Conservation (phyloP, 176 grass and related monocot genomes). For the Calamus simplicifolius region DNA sequence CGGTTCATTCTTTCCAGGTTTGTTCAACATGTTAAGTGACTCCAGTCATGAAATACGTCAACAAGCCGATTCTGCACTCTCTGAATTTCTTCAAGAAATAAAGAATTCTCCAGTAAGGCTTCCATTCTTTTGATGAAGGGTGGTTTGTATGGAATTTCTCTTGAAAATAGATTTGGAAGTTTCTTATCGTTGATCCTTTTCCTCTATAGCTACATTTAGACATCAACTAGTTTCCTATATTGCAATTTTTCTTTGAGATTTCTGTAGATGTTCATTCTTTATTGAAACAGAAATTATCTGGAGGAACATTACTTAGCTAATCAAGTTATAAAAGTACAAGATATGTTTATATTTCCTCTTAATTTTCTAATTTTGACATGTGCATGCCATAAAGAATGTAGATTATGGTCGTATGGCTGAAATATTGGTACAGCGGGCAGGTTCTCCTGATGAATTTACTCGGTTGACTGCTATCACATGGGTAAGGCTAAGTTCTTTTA, state of each 20-base stretch:
- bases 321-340: too few species aligned
- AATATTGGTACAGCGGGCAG: constrained; percentile 89
- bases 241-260: too few species aligned
- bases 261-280: too few species aligned
- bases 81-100: constrained; percentile 99
- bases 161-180: too few species aligned
- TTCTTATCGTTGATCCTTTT: too few species aligned
- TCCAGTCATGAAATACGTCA: constrained; percentile 92
- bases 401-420: constrained; percentile 99
- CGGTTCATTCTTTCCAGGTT: constrained; percentile 38
- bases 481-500: constrained; percentile 34
- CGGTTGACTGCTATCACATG: constrained; percentile 96
- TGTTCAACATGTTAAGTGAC: constrained; percentile 99
- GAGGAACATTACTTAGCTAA: too few species aligned
- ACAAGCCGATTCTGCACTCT: constrained; percentile 95
- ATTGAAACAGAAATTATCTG: too few species aligned
- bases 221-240: too few species aligned
- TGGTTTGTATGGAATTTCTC: too few species aligned
- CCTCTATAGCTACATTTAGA: too few species aligned
- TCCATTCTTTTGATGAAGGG: background rate
- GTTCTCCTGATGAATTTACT: constrained; percentile 90
- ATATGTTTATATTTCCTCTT: too few species aligned
- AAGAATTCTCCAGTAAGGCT: constrained; percentile 96
- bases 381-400: constrained; percentile 67
- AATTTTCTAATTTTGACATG: constrained; percentile 13